A percentile compares a stretch with the other conserved stretches of the same genome.
These are phyloP conservation scores for Pleurotus tuber-regium DNA, from an alignment of 768 basidiomycete species.

Conservation along the genomic window DNA sequence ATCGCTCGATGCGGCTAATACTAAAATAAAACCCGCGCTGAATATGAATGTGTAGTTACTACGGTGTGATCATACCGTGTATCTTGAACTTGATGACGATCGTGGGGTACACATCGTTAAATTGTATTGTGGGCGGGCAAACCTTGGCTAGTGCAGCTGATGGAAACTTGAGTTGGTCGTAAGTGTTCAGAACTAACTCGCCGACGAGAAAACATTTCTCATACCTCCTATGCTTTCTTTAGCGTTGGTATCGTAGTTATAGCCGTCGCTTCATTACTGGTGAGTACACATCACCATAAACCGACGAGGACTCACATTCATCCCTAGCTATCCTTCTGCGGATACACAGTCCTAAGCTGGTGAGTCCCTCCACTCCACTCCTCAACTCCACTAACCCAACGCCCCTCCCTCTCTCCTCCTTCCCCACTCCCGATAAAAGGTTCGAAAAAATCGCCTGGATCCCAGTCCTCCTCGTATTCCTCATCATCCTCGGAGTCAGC, in stretches of 20 bases:
- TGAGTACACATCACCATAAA: too few relatives aligned
- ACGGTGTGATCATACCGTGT: conserved; percentile 59
- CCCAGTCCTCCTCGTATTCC: conserved; percentile 70
- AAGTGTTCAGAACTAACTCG: conserved; percentile 9
- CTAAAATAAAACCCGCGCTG: too few relatives aligned
- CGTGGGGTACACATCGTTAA: conserved; percentile 69
- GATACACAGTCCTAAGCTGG: conserved; percentile 48
- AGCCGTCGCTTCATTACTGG: conserved; percentile 60
- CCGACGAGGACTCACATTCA: too few relatives aligned
- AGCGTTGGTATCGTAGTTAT: conserved; percentile 86
- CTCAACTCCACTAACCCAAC: not conserved
- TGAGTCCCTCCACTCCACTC: conserved; percentile 14
- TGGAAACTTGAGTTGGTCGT: conserved; percentile 30
- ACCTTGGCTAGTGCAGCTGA: conserved; percentile 40
- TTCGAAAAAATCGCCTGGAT: conserved; percentile 79
- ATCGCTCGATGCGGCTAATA: too few relatives aligned
- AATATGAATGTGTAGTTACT: conserved; percentile 40
- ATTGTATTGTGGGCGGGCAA: conserved; percentile 69
- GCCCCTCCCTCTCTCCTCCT: too few relatives aligned
- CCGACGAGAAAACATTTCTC: too few relatives aligned
- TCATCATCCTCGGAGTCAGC: conserved; percentile 71
- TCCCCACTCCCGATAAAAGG: too few relatives aligned
- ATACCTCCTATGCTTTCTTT: too few relatives aligned
- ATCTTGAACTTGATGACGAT: conserved; percentile 62
- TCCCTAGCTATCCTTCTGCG: conserved; percentile 58